A percentile compares a stretch with the other conserved stretches of the same genome.
phyloP scores from a whole-genome alignment of 306 rosid genomes.

The Rubus parviflorus region DNA sequence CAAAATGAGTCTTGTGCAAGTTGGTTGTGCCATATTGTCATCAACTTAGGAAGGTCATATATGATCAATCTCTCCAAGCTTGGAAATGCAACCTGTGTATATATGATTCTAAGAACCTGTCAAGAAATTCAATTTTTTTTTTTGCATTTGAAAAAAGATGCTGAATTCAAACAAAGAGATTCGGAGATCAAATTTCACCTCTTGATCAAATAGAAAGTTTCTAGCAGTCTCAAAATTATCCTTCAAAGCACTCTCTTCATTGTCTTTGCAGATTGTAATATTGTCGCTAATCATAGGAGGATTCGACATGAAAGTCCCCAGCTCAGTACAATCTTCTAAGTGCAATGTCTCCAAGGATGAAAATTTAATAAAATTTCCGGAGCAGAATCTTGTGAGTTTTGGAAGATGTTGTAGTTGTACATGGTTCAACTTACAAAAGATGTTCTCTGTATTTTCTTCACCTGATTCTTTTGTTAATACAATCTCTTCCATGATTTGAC shows the following conservation, averaged over 20 bases:
- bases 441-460: background rate
- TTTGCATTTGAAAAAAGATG: too few species aligned
- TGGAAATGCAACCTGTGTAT: background rate
- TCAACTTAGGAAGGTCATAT: background rate
- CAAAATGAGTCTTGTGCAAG: background rate
- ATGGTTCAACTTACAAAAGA: background rate
- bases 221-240: background rate
- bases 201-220: background rate
- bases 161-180: background rate
- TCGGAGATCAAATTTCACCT: background rate
- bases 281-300: too few species aligned
- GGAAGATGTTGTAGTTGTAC: background rate
- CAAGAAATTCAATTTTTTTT: too few species aligned
- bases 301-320: background rate
- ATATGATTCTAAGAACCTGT: too few species aligned
- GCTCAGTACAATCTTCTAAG: background rate
- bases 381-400: background rate
- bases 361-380: background rate
- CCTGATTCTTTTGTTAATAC: background rate
- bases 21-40: background rate
- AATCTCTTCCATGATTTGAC: conserved; percentile 29
- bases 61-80: background rate
- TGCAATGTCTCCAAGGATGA: background rate
- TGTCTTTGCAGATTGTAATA: too few species aligned
- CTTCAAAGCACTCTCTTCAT: background rate